Conservation (phyloP, 345 rosid genomes). For the Lepidium didymum region DNA sequence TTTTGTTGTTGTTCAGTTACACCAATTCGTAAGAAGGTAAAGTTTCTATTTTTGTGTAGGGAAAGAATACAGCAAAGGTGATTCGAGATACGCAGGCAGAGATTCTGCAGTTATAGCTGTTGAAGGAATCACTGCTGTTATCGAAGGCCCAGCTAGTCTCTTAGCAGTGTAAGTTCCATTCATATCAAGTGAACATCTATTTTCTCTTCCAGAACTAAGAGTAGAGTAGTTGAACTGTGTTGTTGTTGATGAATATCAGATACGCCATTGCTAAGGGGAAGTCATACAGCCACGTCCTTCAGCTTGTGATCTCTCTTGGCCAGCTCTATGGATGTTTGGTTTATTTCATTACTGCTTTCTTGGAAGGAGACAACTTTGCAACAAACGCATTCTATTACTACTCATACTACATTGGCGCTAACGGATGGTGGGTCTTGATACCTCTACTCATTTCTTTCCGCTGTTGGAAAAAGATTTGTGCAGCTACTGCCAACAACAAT, state of each 20-base stretch:
- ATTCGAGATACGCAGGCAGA: constrained; percentile 80
- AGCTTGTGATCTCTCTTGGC: constrained; percentile 72
- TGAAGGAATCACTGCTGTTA: constrained; percentile 82
- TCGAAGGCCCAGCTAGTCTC: constrained; percentile 81
- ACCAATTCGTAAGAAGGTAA: not conserved
- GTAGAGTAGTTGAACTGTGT: not conserved
- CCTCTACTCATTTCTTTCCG: constrained; percentile 57
- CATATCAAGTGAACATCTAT: not conserved
- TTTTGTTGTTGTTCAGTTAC: not conserved
- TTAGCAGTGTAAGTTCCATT: constrained; percentile 59
- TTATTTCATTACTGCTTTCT: constrained; percentile 63
- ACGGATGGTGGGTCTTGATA: constrained; percentile 66
- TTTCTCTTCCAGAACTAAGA: not conserved
- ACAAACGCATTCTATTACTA: constrained; percentile 52
- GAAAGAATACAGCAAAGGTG: constrained; percentile 98
- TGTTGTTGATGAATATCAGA: constrained; percentile 28
- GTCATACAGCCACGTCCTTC: constrained; percentile 76
- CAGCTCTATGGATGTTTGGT: constrained; percentile 88
- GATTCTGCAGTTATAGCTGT: constrained; percentile 65
- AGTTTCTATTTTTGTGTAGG: constrained; percentile 39
- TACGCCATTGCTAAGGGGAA: constrained; percentile 74
- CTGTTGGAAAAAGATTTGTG: constrained; percentile 75
- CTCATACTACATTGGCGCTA: constrained; percentile 60
- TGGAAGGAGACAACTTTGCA: constrained; percentile 86
- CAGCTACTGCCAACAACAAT: constrained; percentile 37